phyloP scores from a whole-genome alignment of 495 filamentous ascomycete species.

The Penicillium paxilli region DNA sequence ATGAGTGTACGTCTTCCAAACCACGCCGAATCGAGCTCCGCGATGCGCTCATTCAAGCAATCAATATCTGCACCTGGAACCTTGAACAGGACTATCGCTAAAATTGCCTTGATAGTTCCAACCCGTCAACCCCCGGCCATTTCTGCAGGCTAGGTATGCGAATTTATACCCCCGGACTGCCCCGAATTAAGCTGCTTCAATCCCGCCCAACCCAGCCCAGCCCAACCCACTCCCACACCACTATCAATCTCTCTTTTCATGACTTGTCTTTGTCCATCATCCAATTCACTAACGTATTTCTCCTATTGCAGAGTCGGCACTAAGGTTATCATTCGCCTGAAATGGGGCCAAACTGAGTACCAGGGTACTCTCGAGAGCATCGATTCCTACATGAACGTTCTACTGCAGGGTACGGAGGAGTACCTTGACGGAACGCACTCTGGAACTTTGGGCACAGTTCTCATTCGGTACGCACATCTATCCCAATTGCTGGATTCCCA shows the following conservation, averaged over 20 bases:
- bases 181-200: too few species aligned
- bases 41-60: neutral
- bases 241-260: neutral
- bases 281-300: neutral
- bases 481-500: too few species aligned
- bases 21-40: slow-evolving; percentile 15
- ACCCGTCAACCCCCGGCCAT: slow-evolving; percentile 87
- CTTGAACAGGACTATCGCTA: slow-evolving; percentile 11
- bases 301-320: slow-evolving; percentile 70
- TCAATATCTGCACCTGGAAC: neutral
- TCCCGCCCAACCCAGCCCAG: neutral
- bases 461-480: slow-evolving; percentile 70
- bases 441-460: slow-evolving; percentile 79
- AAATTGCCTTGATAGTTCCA: slow-evolving; percentile 56
- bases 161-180: neutral
- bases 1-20: slow-evolving; percentile 42
- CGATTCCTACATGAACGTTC: slow-evolving; percentile 98
- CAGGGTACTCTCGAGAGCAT: slow-evolving; percentile 86
- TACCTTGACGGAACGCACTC: slow-evolving; percentile 86
- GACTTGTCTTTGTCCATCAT: neutral
- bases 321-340: slow-evolving; percentile 85
- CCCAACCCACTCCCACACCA: neutral
- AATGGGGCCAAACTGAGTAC: slow-evolving; percentile 98
- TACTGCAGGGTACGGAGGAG: slow-evolving; percentile 85
- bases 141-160: slow-evolving; percentile 80